phyloP scores from a whole-genome alignment of 2,329 filamentous ascomycete genomes.

The Botrytis aclada region DNA sequence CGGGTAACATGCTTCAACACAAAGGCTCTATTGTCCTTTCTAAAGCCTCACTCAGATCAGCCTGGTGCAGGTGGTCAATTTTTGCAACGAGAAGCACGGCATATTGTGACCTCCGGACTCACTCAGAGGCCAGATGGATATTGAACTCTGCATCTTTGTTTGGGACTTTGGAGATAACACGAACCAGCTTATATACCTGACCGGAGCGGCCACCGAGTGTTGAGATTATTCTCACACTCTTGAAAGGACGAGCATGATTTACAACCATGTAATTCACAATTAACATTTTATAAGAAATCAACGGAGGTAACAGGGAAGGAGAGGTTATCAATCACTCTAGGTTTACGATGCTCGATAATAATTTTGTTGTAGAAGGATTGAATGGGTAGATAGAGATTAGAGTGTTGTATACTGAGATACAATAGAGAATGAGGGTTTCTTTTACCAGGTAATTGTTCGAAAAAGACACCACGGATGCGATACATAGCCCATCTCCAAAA shows the following conservation, averaged over 20 bases:
- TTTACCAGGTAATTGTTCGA: background rate
- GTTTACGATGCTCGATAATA: background rate
- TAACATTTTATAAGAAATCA: background rate
- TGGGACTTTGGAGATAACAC: background rate
- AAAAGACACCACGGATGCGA: background rate
- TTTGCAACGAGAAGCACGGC: background rate
- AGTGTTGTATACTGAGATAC: background rate
- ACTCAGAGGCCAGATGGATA: background rate
- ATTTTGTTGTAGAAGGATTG: background rate
- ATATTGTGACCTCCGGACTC: background rate
- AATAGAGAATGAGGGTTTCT: background rate
- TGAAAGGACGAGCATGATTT: background rate
- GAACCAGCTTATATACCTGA: background rate
- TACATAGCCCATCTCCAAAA: background rate
- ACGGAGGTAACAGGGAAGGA: background rate
- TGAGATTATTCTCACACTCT: background rate
- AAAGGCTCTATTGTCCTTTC: background rate
- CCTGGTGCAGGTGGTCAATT: background rate
- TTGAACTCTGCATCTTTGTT: background rate
- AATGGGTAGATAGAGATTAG: background rate
- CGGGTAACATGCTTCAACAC: conserved; percentile 1
- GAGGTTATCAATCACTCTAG: background rate
- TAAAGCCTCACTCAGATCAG: background rate
- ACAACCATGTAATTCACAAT: background rate
- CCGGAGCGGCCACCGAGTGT: background rate